A percentile compares a stretch with the other conserved stretches of the same genome.
Evolutionary conservation across 805 yeast genomes (phyloP).

Genomic region (Wickerhamiella allomyrinae): DNA sequence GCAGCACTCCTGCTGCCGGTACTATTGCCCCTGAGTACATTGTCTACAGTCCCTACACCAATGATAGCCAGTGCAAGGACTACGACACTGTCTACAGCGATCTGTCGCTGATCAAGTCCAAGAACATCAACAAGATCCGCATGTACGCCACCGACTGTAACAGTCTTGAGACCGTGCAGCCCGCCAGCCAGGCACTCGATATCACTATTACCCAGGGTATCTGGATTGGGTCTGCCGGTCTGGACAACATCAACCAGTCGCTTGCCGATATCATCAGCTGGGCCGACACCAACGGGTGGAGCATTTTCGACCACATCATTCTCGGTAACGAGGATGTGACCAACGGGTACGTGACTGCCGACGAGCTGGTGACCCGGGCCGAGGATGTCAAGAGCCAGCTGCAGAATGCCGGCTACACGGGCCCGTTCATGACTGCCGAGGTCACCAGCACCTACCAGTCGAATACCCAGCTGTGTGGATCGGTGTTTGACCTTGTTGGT

Average conservation of each 20-base stretch:
- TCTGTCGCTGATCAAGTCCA: constrained; percentile 39
- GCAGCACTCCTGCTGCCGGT: constrained; percentile 17
- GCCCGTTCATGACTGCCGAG: constrained; percentile 70
- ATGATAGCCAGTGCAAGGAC: constrained; percentile 54
- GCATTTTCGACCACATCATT: constrained; percentile 58
- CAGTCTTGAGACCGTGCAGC: constrained; percentile 48
- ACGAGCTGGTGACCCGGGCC: constrained; percentile 53
- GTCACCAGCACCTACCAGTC: constrained; percentile 64
- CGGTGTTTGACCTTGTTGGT: constrained; percentile 68
- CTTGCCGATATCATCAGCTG: constrained; percentile 40
- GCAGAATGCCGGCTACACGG: constrained; percentile 57
- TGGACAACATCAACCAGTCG: constrained; percentile 49
- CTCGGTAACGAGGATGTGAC: constrained; percentile 82
- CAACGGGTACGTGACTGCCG: constrained; percentile 43
- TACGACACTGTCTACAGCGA: constrained; percentile 41
- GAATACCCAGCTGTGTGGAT: constrained; percentile 51
- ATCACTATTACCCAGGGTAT: constrained; percentile 72
- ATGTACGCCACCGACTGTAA: constrained; percentile 81
- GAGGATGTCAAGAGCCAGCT: constrained; percentile 45
- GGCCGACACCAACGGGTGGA: constrained; percentile 49
- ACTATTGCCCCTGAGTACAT: constrained; percentile 21
- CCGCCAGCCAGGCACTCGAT: constrained; percentile 45
- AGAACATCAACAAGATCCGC: constrained; percentile 55
- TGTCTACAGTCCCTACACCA: constrained; percentile 46
- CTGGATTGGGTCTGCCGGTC: constrained; percentile 58